phyloP scores from a whole-genome alignment of 1,139 yeast genomes.

The Candida pseudocylindracea region DNA sequence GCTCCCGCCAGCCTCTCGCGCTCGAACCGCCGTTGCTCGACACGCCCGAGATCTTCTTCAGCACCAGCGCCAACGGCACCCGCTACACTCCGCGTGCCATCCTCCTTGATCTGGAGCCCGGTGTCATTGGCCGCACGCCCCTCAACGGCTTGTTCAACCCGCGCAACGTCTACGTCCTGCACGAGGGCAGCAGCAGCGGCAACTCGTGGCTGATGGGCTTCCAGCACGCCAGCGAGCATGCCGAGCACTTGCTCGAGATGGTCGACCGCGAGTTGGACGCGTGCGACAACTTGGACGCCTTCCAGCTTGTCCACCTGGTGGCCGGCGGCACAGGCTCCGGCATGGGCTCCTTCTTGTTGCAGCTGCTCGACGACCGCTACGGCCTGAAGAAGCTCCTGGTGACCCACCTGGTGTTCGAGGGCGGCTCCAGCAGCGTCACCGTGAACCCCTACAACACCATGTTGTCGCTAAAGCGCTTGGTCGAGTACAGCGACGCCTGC shows the following conservation, averaged over 20 bases:
- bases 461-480: conserved; percentile 57
- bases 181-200: conserved; percentile 81
- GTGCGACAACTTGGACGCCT: conserved; percentile 76
- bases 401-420: conserved; percentile 76
- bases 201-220: conserved; percentile 93
- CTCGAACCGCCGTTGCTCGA: conserved; percentile 13
- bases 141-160: conserved; percentile 58
- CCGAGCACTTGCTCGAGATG: conserved; percentile 58
- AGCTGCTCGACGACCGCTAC: conserved; percentile 58
- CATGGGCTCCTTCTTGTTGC: conserved; percentile 65
- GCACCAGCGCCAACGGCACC: conserved; percentile 42
- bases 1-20: conserved; percentile 13
- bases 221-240: conserved; percentile 43
- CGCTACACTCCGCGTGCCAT: conserved; percentile 70
- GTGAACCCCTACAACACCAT: conserved; percentile 92
- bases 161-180: conserved; percentile 57
- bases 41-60: conserved; percentile 70
- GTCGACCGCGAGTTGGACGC: conserved; percentile 82
- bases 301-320: conserved; percentile 84
- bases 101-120: conserved; percentile 74
- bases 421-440: conserved; percentile 76
- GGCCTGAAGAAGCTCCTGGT: conserved; percentile 48
- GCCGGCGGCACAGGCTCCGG: conserved; percentile 99
- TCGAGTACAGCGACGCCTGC: conserved; percentile 69
- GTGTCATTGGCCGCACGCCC: conserved; percentile 39